A percentile compares a stretch with the other conserved stretches of the same genome.
These are phyloP conservation scores for Rhodomyrtus tomentosa DNA, from an alignment of 345 rosid species.

Conservation along the genomic window DNA sequence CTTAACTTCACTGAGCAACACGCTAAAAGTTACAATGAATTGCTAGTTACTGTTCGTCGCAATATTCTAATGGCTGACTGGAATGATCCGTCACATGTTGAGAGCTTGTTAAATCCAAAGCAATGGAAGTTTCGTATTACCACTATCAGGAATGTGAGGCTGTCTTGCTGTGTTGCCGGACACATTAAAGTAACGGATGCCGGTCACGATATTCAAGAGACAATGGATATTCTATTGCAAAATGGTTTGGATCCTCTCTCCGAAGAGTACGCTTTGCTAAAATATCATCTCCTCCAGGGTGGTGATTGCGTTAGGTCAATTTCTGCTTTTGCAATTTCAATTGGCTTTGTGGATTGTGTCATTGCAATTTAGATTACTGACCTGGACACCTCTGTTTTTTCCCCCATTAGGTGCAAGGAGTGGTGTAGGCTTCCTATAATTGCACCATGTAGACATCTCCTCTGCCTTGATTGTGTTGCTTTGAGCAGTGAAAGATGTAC, in stretches of 20 bases:
- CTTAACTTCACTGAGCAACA: constrained; percentile 70
- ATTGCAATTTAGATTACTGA: neutral
- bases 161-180: constrained; percentile 97
- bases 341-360: neutral
- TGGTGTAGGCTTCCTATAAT: constrained; percentile 96
- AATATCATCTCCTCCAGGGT: constrained; percentile 62
- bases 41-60: constrained; percentile 83
- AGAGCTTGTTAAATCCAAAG: constrained; percentile 89
- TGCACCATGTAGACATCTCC: constrained; percentile 89
- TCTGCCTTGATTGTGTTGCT: constrained; percentile 83
- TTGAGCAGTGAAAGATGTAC: constrained; percentile 66
- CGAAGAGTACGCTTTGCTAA: constrained; percentile 58
- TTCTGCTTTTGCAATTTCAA: neutral
- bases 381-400: neutral
- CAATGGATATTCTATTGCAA: constrained; percentile 71
- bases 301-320: constrained; percentile 76
- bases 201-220: constrained; percentile 89
- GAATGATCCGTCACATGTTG: constrained; percentile 98
- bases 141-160: constrained; percentile 70
- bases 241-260: constrained; percentile 49
- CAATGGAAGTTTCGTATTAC: constrained; percentile 84
- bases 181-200: constrained; percentile 78
- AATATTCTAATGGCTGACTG: constrained; percentile 94
- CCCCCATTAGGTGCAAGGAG: constrained; percentile 61
- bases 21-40: constrained; percentile 88